Percentiles rank a stretch among this genome's conserved stretches.
phyloP scores from a whole-genome alignment of 2,329 filamentous ascomycete species.

The Paramyrothecium roridum region DNA sequence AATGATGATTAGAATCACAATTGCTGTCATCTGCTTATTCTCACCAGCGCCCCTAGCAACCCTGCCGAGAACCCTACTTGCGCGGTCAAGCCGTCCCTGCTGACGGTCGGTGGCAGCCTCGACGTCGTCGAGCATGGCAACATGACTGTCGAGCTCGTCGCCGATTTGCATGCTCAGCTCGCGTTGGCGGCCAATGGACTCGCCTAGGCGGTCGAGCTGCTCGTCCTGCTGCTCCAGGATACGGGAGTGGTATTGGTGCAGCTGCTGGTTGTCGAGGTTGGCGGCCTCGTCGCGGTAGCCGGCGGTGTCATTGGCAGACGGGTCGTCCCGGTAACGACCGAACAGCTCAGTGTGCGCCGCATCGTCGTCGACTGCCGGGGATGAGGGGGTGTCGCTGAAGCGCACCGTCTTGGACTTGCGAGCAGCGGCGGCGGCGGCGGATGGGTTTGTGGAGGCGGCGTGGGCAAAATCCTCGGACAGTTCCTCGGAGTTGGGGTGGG shows the following conservation, averaged over 20 bases:
- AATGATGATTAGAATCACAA: slow-evolving; percentile 78
- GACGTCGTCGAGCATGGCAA: slow-evolving; percentile 83
- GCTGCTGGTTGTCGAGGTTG: slow-evolving; percentile 73
- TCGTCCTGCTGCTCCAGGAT: slow-evolving; percentile 88
- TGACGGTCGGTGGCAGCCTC: slow-evolving; percentile 82
- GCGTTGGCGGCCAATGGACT: slow-evolving; percentile 81
- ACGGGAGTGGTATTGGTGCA: slow-evolving; percentile 78
- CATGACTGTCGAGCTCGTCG: slow-evolving; percentile 89
- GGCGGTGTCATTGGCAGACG: slow-evolving; percentile 39
- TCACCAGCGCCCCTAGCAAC: slow-evolving; percentile 75
- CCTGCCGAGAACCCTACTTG: slow-evolving; percentile 66
- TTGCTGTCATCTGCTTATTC: slow-evolving; percentile 81
- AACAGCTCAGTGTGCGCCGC: slow-evolving; percentile 44
- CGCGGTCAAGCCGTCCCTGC: slow-evolving; percentile 70
- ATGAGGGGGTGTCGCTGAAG: slow-evolving; percentile 66
- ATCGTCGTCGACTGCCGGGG: slow-evolving; percentile 30
- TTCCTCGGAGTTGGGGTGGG: slow-evolving; percentile 61
- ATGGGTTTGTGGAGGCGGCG: slow-evolving; percentile 43
- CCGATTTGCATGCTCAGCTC: slow-evolving; percentile 95
- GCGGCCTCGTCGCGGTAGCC: slow-evolving; percentile 60
- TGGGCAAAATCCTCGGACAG: slow-evolving; percentile 63
- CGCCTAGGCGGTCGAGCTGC: slow-evolving; percentile 84
- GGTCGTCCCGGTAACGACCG: slow-evolving; percentile 68
- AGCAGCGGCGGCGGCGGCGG: slow-evolving; percentile 9
- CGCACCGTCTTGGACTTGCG: slow-evolving; percentile 71